Base-by-base conservation (phyloP, 345 rosid genomes). In the Raphanus sativus region DNA sequence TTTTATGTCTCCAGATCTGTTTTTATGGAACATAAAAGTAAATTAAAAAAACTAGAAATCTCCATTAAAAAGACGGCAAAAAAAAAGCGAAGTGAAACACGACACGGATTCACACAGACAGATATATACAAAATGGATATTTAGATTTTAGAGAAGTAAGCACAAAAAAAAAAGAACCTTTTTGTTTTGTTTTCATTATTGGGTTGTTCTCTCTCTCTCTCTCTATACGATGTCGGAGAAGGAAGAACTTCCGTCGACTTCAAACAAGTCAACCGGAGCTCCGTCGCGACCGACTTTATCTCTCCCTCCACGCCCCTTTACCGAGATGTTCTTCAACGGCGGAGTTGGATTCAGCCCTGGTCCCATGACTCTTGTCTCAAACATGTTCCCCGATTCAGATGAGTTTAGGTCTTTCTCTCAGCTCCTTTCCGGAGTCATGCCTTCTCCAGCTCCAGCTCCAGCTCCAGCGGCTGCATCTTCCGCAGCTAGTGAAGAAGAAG, bases 361-460 rank as follows among this genome's bases (percentile, higher is more conserved):
- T 6, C 98, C 97, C 34, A 88, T 93, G 93, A 91, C 98, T 71
- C 84, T 93, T 11, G 87, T 93, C 79, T 91, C 98, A 10, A 87
- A 72, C 75, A 77, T 88, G 81, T 91, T 93, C 82, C 24, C 93
- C 56, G 93, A 90, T 45, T 79, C 87, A 82, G 96, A 94, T 26
- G 97, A 88, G 80, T 86, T 77, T 66, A 87, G 80, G 81, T 86
- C 97, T 67, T 91, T 91, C 84, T 91, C 97, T 75, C 96, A 90
- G 83, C 91, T 90, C 2, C 90, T 90, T 15, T 85, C 93, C 29
- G 90, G 98, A 56, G 93, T 91, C 58, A 86, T 88, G 88, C 62
- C 85, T 67, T 89, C 97, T 62, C 93, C 93, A 4, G 83, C 71
- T 21, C 21, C 21, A 21, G 21, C 21, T 21, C 21, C 21, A 21